phyloP scores from a whole-genome alignment of 371 early-diverging fungal species.

The Circinella minor region DNA sequence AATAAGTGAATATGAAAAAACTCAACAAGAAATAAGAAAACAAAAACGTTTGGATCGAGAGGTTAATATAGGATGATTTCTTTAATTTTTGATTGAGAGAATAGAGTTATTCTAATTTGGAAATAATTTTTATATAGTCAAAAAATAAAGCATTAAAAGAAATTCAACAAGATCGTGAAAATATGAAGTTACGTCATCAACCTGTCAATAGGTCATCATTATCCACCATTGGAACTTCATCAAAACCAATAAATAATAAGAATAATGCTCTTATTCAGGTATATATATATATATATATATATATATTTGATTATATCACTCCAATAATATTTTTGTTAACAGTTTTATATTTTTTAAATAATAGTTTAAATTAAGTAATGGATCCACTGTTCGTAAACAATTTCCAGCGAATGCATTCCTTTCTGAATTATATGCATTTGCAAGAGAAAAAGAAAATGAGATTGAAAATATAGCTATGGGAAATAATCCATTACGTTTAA shows the following conservation, averaged over 20 bases:
- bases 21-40: slow-evolving; percentile 14
- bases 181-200: slow-evolving; percentile 10
- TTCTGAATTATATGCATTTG: slow-evolving; percentile 7
- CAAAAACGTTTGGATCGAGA: slow-evolving; percentile 24
- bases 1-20: not conserved
- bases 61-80: not conserved
- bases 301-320: no score
- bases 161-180: slow-evolving; percentile 37
- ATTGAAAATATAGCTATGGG: not conserved
- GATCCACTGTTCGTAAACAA: slow-evolving; percentile 27
- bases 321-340: no score
- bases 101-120: not conserved
- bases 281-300: no score
- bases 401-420: slow-evolving; percentile 21
- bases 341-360: no score
- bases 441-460: slow-evolving; percentile 8
- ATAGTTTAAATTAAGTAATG: slow-evolving; percentile 39
- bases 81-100: not conserved
- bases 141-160: slow-evolving; percentile 25
- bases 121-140: slow-evolving; percentile 5
- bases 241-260: not conserved
- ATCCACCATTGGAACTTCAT: not conserved
- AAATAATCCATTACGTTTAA: slow-evolving; percentile 9
- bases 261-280: not conserved
- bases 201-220: not conserved